These are phyloP conservation scores for Brassica juncea DNA, from an alignment of 345 rosid genomes.

Conservation along the genomic window DNA sequence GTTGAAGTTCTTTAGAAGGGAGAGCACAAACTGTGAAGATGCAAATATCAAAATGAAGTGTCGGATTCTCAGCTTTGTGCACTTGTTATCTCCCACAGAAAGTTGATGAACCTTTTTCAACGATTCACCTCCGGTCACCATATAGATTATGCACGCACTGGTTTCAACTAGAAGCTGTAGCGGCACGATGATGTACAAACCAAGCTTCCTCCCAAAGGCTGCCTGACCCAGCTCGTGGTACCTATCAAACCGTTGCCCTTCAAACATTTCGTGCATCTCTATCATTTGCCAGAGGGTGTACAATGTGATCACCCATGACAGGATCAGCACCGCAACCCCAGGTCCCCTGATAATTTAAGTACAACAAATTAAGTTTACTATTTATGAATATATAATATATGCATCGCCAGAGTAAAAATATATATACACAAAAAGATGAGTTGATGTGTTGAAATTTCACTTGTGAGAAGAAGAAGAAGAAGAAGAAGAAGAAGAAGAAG, in stretches of 20 bases:
- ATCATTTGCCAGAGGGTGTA: constrained; percentile 91
- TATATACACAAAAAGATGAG: background rate
- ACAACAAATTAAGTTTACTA: background rate
- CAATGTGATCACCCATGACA: constrained; percentile 73
- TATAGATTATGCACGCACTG: constrained; percentile 60
- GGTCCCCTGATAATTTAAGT: constrained; percentile 58
- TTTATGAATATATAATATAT: background rate
- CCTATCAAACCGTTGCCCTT: constrained; percentile 72
- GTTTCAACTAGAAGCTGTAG: constrained; percentile 65
- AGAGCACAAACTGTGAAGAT: constrained; percentile 64
- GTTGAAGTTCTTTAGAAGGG: constrained; percentile 84
- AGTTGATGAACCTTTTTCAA: constrained; percentile 57
- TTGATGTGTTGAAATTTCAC: background rate
- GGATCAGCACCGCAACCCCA: constrained; percentile 57
- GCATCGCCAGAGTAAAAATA: background rate
- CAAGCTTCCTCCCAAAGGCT: constrained; percentile 73
- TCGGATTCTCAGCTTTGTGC: constrained; percentile 45
- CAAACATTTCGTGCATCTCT: constrained; percentile 88
- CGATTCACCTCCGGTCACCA: constrained; percentile 80
- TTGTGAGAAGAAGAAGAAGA: background rate
- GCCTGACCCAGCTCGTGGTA: constrained; percentile 82
- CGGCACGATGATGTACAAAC: constrained; percentile 75
- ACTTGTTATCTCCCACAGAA: constrained; percentile 23
- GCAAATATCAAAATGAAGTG: constrained; percentile 79
- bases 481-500: too few relatives aligned